Percentiles rank a stretch among this genome's conserved stretches.
Evolutionary conservation across 2,329 filamentous ascomycete species (phyloP).

Genomic region (Penicillium sp.): DNA sequence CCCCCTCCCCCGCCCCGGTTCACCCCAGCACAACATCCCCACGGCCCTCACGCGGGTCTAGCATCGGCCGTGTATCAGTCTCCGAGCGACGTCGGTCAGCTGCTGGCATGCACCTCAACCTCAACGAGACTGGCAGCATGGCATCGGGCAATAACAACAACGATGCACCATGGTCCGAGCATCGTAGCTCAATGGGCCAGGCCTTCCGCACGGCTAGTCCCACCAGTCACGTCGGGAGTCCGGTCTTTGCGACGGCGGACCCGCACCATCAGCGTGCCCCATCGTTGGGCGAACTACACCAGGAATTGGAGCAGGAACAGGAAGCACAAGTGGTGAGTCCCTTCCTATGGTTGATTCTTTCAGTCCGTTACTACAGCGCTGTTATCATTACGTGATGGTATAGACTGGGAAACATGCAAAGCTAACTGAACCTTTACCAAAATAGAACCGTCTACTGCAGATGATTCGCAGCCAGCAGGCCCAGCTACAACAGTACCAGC

Average conservation of each 20-base stretch:
- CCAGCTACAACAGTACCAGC: conserved; percentile 51
- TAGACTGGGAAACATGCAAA: neutral
- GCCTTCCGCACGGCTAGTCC: conserved; percentile 51
- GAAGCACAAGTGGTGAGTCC: conserved; percentile 57
- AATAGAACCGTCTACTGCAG: conserved; percentile 57
- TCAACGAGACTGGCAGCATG: conserved; percentile 41
- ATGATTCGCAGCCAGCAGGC: conserved; percentile 57
- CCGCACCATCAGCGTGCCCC: conserved; percentile 56
- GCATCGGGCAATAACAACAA: conserved; percentile 40
- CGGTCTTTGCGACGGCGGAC: conserved; percentile 51
- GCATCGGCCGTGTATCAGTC: conserved; percentile 44
- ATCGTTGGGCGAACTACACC: conserved; percentile 57
- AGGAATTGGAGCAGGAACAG: conserved; percentile 59
- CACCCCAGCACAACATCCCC: conserved; percentile 50
- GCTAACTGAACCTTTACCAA: conserved; percentile 1
- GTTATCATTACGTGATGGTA: neutral
- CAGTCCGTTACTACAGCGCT: too few relatives aligned
- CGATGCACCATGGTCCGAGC: conserved; percentile 47
- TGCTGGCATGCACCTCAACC: conserved; percentile 47
- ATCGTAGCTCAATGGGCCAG: conserved; percentile 47
- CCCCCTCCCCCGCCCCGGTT: conserved; percentile 62
- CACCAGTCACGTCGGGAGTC: conserved; percentile 50
- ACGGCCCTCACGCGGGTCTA: conserved; percentile 46
- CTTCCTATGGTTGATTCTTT: neutral
- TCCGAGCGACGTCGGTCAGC: conserved; percentile 53